Evolutionary conservation across 140 eudicot species (phyloP), one percentile per base, ranked within the genome.

Genomic region (Erigeron philadelphicus): DNA sequence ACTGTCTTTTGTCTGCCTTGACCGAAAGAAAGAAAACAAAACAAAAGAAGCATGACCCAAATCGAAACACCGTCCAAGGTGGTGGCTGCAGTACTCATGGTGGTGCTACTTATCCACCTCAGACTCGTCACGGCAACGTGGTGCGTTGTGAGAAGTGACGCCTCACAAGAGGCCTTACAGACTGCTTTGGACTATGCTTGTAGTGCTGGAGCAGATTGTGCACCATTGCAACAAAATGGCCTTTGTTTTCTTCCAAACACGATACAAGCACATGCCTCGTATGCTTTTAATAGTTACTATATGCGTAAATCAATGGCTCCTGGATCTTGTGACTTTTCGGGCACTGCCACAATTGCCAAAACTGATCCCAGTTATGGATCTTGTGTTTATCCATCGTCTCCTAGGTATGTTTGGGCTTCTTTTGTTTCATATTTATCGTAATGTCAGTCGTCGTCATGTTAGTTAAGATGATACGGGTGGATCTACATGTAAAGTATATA

Each of bases 301-400:
- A 90, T 86, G 77, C 81, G 90, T 9, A 82, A 18, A 40, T 61
- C 71, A 2, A 80, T 61, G 78, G 90, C 84, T 13, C 83, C 96
- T 31, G 94, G 86, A 61, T 75, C 94, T 11, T 89, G 96, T 47
- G 79, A 81, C 67, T 89, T 89, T 63, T 68, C 85, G 25, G 88
- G 84, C 58, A 73, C 88, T 56, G 90, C 96, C 56, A 85, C 87
- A 18, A 48, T 85, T 10, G 93, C 96, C 4, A 80, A 74, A 79
- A 84, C 96, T 11, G 95, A 89, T 61, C 96, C 96, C 57, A 86
- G 96, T 84, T 86, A 86, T 76, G 94, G 94, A 81, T 88, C 96
- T 69, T 88, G 96, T 52, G 86, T 83, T 50, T 88, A 88, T 53
- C 96, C 94, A 41, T 60, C 94, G 10, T 78, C 86, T 49, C 86